These are phyloP conservation scores for Penicillium janthinellum DNA, from an alignment of 2,329 filamentous ascomycete species.

Conservation along the genomic window DNA sequence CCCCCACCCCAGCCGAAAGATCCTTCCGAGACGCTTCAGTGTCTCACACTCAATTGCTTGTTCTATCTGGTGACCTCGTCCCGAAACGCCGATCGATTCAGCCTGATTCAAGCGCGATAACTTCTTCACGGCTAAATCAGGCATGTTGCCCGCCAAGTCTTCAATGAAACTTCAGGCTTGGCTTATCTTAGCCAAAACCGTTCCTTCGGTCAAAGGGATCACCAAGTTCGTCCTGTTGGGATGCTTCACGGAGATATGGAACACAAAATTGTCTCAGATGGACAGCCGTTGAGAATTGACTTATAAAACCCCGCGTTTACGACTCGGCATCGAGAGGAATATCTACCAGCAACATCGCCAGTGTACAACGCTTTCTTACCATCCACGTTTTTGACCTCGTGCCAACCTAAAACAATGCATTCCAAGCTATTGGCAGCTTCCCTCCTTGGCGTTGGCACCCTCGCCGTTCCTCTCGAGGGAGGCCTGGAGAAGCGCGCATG, in stretches of 20 bases:
- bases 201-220: slow-evolving; percentile 14
- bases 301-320: slow-evolving; percentile 1
- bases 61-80: background rate
- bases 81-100: slow-evolving; percentile 15
- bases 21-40: background rate
- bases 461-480: slow-evolving; percentile 13
- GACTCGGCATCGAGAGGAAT: background rate
- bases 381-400: background rate
- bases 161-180: slow-evolving; percentile 1
- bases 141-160: background rate
- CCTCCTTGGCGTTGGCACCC: slow-evolving; percentile 8
- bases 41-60: background rate
- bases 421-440: slow-evolving; percentile 8
- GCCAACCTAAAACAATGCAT: slow-evolving; percentile 4
- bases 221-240: background rate
- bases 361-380: too few relatives aligned
- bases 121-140: slow-evolving; percentile 17
- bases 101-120: slow-evolving; percentile 9
- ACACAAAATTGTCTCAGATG: background rate
- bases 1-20: background rate
- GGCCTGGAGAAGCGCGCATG: slow-evolving; percentile 35
- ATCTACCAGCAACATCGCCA: background rate
- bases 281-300: background rate
- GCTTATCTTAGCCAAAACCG: slow-evolving; percentile 13
- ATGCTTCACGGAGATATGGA: slow-evolving; percentile 5